phyloP scores from a whole-genome alignment of 2,329 filamentous ascomycete genomes.

The Exserohilum turcica region DNA sequence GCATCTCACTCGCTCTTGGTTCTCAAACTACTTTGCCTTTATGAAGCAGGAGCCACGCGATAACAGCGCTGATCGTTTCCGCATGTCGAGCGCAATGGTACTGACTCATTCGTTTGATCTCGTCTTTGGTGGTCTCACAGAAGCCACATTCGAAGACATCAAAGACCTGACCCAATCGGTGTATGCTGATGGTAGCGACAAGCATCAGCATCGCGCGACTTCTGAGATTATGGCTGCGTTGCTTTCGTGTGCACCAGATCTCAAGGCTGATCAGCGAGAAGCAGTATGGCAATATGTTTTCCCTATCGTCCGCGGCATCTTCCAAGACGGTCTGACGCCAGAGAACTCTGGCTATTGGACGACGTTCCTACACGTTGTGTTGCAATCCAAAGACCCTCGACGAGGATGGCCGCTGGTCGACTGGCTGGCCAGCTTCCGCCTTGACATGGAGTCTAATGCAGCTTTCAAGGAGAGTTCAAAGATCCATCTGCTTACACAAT shows the following conservation, averaged over 20 bases:
- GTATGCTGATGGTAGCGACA: constrained; percentile 92
- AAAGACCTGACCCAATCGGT: constrained; percentile 77
- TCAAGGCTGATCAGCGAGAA: constrained; percentile 72
- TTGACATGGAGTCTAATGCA: constrained; percentile 94
- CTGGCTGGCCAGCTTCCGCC: constrained; percentile 78
- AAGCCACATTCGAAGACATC: constrained; percentile 83
- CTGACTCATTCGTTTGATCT: constrained; percentile 90
- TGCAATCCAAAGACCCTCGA: constrained; percentile 88
- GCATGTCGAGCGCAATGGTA: constrained; percentile 84
- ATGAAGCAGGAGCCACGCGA: constrained; percentile 96
- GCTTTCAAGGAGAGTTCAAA: constrained; percentile 99
- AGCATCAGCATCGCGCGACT: constrained; percentile 95
- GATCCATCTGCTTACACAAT: constrained; percentile 86
- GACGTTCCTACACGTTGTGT: constrained; percentile 85
- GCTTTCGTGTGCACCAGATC: constrained; percentile 79
- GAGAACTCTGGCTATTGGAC: constrained; percentile 96
- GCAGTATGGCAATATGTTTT: constrained; percentile 88
- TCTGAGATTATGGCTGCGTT: constrained; percentile 90
- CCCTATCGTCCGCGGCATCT: constrained; percentile 82
- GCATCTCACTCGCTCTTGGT: constrained; percentile 82
- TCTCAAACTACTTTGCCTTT: constrained; percentile 85
- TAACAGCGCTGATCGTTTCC: constrained; percentile 78
- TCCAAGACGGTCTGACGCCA: constrained; percentile 89
- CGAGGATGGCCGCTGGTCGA: constrained; percentile 85
- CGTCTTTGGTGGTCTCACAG: constrained; percentile 78